A percentile compares a stretch with the other conserved stretches of the same genome.
phyloP scores from a whole-genome alignment of 352 stramenopile species.

The Pythium biforme region DNA sequence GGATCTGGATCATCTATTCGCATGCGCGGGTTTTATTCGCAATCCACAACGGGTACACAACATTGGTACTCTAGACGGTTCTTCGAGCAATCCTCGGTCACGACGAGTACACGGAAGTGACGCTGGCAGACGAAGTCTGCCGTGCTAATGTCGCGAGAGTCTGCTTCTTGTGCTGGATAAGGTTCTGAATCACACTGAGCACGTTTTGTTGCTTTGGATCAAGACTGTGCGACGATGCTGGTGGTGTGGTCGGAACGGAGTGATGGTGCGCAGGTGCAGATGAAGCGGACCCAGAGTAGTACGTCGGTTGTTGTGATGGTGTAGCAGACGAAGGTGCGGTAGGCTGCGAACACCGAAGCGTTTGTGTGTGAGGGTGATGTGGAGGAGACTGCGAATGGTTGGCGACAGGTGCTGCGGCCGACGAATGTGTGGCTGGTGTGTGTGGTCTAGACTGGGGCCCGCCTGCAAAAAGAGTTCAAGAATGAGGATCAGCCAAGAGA shows the following conservation, averaged over 20 bases:
- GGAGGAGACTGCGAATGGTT: constrained; percentile 4
- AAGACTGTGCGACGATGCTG: constrained; percentile 19
- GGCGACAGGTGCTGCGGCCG: not conserved
- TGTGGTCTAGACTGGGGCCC: constrained; percentile 11
- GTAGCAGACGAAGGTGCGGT: too few relatives aligned
- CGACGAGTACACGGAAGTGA: constrained; percentile 27
- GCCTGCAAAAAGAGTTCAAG: not conserved
- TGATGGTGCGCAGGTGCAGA: constrained; percentile 8
- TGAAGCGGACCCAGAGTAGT: not conserved
- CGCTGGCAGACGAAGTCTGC: constrained; percentile 26
- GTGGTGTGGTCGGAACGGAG: not conserved
- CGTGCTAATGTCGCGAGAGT: constrained; percentile 51
- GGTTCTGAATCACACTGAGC: constrained; percentile 70
- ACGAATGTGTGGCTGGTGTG: constrained; percentile 4
- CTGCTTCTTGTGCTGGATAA: constrained; percentile 79
- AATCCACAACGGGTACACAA: not conserved
- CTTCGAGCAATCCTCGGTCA: constrained; percentile 2
- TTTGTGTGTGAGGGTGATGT: not conserved
- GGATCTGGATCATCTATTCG: not conserved
- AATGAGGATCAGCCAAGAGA: not conserved
- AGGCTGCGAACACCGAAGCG: not conserved
- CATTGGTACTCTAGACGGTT: not conserved
- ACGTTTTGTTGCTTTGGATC: constrained; percentile 68
- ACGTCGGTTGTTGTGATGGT: not conserved
- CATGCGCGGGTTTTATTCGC: not conserved